A percentile compares a stretch with the other conserved stretches of the same genome.
Evolutionary conservation across 2,329 filamentous ascomycete species (phyloP).

Genomic region (Westerdykella sp.): DNA sequence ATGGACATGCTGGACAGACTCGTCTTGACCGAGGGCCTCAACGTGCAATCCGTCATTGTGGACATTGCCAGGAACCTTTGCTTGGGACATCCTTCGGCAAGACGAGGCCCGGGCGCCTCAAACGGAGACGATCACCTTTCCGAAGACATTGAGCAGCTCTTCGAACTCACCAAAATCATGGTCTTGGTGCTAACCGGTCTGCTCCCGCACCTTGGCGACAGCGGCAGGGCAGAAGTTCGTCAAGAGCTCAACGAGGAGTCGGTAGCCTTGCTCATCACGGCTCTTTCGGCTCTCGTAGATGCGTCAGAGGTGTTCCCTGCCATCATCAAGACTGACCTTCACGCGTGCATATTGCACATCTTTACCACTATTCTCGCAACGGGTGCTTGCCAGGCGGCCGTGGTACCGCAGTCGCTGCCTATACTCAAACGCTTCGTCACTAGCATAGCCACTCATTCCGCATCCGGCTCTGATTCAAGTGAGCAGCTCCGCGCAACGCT

Average conservation of each 20-base stretch:
- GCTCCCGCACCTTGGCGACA: conserved; percentile 71
- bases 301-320: conserved; percentile 92
- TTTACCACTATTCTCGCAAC: conserved; percentile 90
- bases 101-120: conserved; percentile 55
- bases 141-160: conserved; percentile 96
- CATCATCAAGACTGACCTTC: conserved; percentile 92
- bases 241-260: conserved; percentile 84
- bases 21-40: conserved; percentile 81
- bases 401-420: conserved; percentile 83
- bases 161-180: conserved; percentile 93
- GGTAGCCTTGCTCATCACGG: conserved; percentile 68
- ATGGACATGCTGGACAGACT: conserved; percentile 93
- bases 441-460: conserved; percentile 53
- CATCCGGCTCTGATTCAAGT: conserved; percentile 48
- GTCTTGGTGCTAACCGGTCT: conserved; percentile 85
- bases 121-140: conserved; percentile 66
- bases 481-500: conserved; percentile 76
- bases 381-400: conserved; percentile 75
- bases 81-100: conserved; percentile 83
- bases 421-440: conserved; percentile 87
- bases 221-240: conserved; percentile 29
- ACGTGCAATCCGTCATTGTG: conserved; percentile 87
- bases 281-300: conserved; percentile 83
- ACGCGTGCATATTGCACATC: conserved; percentile 94
- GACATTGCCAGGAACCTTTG: conserved; percentile 89